Conservation (phyloP, 2,329 filamentous ascomycete genomes). For the Dothidotthia symphoricarpi region DNA sequence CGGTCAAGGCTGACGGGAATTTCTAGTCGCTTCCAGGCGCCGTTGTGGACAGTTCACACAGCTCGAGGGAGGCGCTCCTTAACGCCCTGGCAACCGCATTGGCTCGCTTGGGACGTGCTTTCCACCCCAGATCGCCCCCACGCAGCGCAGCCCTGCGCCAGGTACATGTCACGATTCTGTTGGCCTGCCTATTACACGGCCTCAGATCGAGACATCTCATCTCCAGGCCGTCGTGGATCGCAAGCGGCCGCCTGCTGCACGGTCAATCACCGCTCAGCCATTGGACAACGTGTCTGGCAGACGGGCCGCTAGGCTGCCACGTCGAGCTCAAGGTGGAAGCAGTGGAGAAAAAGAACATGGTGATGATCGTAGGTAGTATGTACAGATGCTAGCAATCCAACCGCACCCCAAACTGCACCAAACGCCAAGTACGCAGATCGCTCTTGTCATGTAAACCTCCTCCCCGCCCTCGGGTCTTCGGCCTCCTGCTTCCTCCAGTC, state of each 20-base stretch:
- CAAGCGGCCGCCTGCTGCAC: conserved; percentile 8
- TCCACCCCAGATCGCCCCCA: conserved; percentile 18
- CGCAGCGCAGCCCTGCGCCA: conserved; percentile 16
- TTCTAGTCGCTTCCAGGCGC: conserved; percentile 9
- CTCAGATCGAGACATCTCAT: too few relatives aligned
- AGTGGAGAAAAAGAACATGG: neutral
- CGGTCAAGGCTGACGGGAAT: neutral
- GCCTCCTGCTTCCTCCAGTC: conserved; percentile 81
- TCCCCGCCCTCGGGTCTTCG: conserved; percentile 71
- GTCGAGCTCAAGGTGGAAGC: neutral
- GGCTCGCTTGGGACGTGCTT: conserved; percentile 27
- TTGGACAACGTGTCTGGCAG: conserved; percentile 9
- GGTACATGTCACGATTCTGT: neutral
- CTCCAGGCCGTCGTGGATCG: neutral
- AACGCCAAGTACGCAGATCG: conserved; percentile 9
- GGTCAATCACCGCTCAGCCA: conserved; percentile 6
- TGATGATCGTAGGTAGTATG: conserved; percentile 2
- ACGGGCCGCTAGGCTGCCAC: conserved; percentile 1
- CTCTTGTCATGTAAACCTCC: conserved; percentile 45
- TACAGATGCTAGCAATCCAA: conserved; percentile 1
- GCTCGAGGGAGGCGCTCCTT: conserved; percentile 3
- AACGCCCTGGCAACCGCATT: conserved; percentile 23
- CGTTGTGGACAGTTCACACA: conserved; percentile 3
- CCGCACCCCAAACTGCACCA: neutral
- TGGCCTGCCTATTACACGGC: conserved; percentile 4